Percentiles rank a stretch among this genome's conserved stretches.
These are phyloP conservation scores for Sanghuangporus sanghuang DNA, from an alignment of 1,284 basidiomycete genomes.

Conservation along the genomic window DNA sequence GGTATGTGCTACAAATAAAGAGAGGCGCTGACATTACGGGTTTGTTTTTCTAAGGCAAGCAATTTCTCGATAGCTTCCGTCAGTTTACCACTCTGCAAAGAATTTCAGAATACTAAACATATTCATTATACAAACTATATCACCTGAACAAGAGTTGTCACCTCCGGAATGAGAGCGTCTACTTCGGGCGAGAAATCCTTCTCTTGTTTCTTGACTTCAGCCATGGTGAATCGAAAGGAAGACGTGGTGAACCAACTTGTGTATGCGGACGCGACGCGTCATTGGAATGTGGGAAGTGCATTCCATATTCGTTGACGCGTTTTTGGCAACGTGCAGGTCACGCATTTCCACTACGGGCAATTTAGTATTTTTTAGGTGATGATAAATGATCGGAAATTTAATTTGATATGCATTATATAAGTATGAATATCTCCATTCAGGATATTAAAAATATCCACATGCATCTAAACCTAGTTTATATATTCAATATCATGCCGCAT, in stretches of 20 bases:
- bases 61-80: slow-evolving; percentile 89
- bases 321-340: not conserved
- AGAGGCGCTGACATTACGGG: slow-evolving; percentile 73
- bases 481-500: too few relatives aligned
- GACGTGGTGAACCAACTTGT: slow-evolving; percentile 24
- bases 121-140: slow-evolving; percentile 15
- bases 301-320: not conserved
- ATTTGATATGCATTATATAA: too few relatives aligned
- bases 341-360: too few relatives aligned
- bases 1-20: not conserved
- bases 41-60: slow-evolving; percentile 89
- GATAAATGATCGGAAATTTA: too few relatives aligned
- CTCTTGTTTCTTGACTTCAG: slow-evolving; percentile 76
- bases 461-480: too few relatives aligned
- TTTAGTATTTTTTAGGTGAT: too few relatives aligned
- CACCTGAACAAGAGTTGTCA: slow-evolving; percentile 52
- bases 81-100: slow-evolving; percentile 64
- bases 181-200: slow-evolving; percentile 72
- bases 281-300: not conserved
- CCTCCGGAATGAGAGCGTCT: slow-evolving; percentile 54
- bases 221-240: slow-evolving; percentile 40
- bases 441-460: too few relatives aligned
- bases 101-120: slow-evolving; percentile 6
- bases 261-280: slow-evolving; percentile 15
- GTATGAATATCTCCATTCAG: too few relatives aligned